Evolutionary conservation across 2,329 filamentous ascomycete species (phyloP).

Genomic region (Xylaria sp.): DNA sequence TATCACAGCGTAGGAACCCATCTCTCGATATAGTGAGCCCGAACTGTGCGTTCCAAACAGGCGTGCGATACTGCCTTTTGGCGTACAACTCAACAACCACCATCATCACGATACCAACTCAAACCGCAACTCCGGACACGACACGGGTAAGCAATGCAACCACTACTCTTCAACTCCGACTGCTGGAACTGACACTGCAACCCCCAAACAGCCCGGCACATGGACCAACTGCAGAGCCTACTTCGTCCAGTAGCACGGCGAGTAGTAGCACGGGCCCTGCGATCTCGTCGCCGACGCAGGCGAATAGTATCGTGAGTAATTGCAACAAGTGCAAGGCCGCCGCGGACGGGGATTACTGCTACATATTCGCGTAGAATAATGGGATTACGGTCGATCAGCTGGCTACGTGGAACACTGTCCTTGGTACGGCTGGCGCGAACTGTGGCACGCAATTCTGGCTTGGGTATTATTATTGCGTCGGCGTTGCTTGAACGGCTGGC

Average conservation of each 20-base stretch:
- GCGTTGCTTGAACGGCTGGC: neutral
- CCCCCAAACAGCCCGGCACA: neutral
- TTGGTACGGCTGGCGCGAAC: neutral
- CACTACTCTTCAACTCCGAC: neutral
- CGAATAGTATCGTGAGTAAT: slow-evolving; percentile 2
- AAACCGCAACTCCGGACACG: neutral
- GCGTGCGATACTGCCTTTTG: neutral
- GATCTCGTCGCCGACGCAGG: neutral
- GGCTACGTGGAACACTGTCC: neutral
- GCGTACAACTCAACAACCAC: neutral
- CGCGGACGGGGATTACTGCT: neutral
- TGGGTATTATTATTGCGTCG: neutral
- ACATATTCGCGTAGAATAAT: neutral
- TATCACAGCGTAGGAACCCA: neutral
- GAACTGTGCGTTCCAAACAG: neutral
- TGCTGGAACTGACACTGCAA: neutral
- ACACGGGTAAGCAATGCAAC: neutral
- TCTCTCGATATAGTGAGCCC: neutral
- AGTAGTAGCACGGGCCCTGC: neutral
- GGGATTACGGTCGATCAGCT: slow-evolving; percentile 11
- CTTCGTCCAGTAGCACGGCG: neutral
- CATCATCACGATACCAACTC: neutral
- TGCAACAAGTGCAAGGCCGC: neutral
- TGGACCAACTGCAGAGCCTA: neutral
- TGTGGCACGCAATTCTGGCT: slow-evolving; percentile 4